These are phyloP conservation scores for Petunia axillaris DNA, from an alignment of 257 asterid species.

Conservation along the genomic window DNA sequence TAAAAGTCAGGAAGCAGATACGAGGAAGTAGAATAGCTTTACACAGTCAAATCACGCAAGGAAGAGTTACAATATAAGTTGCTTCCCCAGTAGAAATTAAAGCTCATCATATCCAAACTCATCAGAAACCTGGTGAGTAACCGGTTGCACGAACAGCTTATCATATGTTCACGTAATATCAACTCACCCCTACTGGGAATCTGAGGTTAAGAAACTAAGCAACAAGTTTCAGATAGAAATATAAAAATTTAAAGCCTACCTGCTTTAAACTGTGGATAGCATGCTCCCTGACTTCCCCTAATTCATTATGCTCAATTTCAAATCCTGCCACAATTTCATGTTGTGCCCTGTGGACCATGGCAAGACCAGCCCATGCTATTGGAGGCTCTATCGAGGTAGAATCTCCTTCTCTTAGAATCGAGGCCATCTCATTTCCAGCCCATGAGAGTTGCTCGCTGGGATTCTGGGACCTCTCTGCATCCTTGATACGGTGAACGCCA, in stretches of 20 bases:
- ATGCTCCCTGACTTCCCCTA: slow-evolving; percentile 78
- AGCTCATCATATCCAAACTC: background rate
- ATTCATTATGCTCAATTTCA: slow-evolving; percentile 73
- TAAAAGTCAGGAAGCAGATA: background rate
- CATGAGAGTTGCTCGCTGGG: slow-evolving; percentile 90
- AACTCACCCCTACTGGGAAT: background rate
- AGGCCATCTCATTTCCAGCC: slow-evolving; percentile 99
- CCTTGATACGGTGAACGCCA: slow-evolving; percentile 89
- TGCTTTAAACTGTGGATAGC: slow-evolving; percentile 88
- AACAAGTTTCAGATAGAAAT: background rate
- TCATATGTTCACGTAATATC: slow-evolving; percentile 16
- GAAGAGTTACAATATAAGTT: background rate
- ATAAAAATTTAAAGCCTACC: slow-evolving; percentile 41
- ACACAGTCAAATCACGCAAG: background rate
- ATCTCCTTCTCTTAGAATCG: slow-evolving; percentile 91
- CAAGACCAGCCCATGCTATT: slow-evolving; percentile 96
- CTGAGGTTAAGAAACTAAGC: slow-evolving; percentile 8
- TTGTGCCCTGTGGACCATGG: slow-evolving; percentile 90
- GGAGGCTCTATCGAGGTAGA: slow-evolving; percentile 71
- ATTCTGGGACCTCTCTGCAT: slow-evolving; percentile 95
- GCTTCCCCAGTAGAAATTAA: background rate
- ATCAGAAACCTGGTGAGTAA: background rate
- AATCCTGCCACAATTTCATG: slow-evolving; percentile 95
- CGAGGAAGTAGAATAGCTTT: slow-evolving; percentile 3
- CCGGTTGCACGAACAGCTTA: slow-evolving; percentile 6